Base-by-base conservation (phyloP, 352 stramenopile genomes). In the Phytophthora pluvialis region DNA sequence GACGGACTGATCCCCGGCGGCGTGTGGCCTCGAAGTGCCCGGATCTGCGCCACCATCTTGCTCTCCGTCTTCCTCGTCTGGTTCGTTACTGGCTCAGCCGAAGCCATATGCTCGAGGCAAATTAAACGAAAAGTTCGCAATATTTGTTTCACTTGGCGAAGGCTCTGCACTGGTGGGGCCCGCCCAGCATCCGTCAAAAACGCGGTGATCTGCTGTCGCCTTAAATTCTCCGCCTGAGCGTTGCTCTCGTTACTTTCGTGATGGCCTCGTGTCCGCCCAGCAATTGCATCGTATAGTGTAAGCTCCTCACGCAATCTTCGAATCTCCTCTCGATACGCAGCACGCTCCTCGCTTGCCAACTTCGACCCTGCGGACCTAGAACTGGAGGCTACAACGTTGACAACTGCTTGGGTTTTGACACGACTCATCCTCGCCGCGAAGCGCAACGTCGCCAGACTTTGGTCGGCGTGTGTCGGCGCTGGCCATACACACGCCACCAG, bases 351-450 rank as follows among this genome's bases (percentile, higher is more conserved):
- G 12, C 29, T 39, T 35, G 42, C 35, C 16, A 66, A 35, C 36
- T 46, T 62, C 18, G 29, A 48, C 29, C 60, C 66, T 35, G 52
- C 49, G 33, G 51, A 32, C 15, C 61, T 60, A 29, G 38, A 55
- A 28, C 57, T 29, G 0, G 32, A 59, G 15, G 53, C 51, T 26
- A 50, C 58, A 47, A 90, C 61, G 48, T 95, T 96, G 39, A 95
- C 69, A 48, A 92, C 67, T 10, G 86, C 77, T 3, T 76, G 83
- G 16, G 81, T 94, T 61, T 92, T 91, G 43, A 96, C 83, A 29
- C 83, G 83, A 61, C 89, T 80, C 88, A 96, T 95, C 25, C 88
- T 83, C 15, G 87, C 88, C 49, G 93, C 93, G 70, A 98, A 98
- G 48, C 91, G 89, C 53, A 98, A 74, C 28, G 92, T 98, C 35